Conservation (phyloP, 2,329 filamentous ascomycete genomes). For the Trichoderma citrinoviride region DNA sequence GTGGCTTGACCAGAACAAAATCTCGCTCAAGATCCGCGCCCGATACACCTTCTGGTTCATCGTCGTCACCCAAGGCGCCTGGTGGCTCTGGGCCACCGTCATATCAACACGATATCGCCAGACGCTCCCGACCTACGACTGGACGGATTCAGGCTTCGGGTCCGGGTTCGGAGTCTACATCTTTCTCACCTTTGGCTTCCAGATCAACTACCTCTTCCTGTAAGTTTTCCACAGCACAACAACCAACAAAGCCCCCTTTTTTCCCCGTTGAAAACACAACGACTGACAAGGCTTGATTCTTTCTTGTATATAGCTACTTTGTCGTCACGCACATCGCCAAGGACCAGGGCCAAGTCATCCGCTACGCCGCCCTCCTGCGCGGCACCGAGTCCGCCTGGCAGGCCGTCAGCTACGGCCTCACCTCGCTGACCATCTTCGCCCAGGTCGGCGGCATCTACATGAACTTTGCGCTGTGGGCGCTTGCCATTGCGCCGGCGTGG, state of each 20-base stretch:
- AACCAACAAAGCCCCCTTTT: too few species aligned
- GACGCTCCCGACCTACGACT: constrained; percentile 62
- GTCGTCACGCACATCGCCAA: constrained; percentile 64
- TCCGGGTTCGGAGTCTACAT: constrained; percentile 65
- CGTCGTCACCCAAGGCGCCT: constrained; percentile 60
- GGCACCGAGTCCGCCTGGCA: constrained; percentile 72
- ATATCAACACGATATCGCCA: constrained; percentile 59
- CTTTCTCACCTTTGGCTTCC: constrained; percentile 65
- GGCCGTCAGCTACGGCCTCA: constrained; percentile 68
- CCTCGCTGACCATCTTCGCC: constrained; percentile 60
- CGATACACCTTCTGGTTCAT: constrained; percentile 55
- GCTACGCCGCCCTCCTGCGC: constrained; percentile 64
- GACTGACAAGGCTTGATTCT: neutral
- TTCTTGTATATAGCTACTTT: constrained; percentile 54
- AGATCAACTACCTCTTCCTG: constrained; percentile 71
- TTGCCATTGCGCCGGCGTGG: constrained; percentile 65
- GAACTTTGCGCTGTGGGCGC: constrained; percentile 67
- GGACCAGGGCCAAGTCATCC: constrained; percentile 61
- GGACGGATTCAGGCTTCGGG: constrained; percentile 62
- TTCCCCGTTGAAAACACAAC: neutral
- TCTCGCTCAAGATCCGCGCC: constrained; percentile 54
- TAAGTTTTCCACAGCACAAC: constrained; percentile 34
- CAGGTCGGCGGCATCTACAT: constrained; percentile 66
- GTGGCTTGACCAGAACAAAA: constrained; percentile 58
- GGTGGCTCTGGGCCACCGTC: constrained; percentile 71